Percentiles rank a stretch among this genome's conserved stretches.
phyloP scores from a whole-genome alignment of 2,329 filamentous ascomycete species.

The Xylariaceae sp. region DNA sequence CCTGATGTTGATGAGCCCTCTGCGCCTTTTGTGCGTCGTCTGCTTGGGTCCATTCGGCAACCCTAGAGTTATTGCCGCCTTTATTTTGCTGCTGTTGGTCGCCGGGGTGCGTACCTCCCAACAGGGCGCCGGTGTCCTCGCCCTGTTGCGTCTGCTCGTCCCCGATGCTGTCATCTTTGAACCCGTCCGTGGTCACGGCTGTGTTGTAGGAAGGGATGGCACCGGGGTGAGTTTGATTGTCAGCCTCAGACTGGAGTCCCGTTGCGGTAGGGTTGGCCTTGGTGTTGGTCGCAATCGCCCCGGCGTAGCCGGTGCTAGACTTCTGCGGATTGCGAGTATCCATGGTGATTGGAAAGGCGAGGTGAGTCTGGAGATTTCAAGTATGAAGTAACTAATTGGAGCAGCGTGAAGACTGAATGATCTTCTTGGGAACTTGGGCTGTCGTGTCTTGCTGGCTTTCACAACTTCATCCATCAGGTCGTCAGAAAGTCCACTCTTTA shows the following conservation, averaged over 20 bases:
- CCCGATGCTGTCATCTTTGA: constrained; percentile 4
- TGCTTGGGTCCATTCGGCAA: background rate
- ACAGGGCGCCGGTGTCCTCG: background rate
- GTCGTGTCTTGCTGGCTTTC: background rate
- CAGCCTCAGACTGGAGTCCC: background rate
- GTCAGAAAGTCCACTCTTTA: background rate
- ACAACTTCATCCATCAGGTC: background rate
- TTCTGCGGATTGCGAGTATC: constrained; percentile 1
- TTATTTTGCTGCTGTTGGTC: constrained; percentile 1
- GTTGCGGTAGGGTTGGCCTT: background rate
- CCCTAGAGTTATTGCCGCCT: background rate
- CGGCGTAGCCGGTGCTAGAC: background rate
- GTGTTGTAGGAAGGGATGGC: constrained; percentile 6
- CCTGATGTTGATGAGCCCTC: constrained; percentile 2
- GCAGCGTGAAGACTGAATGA: background rate
- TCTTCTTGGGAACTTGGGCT: background rate
- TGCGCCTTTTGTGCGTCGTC: background rate
- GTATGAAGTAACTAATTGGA: background rate
- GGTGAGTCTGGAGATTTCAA: background rate
- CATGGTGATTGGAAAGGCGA: constrained; percentile 2
- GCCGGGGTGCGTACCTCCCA: background rate
- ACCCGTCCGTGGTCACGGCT: constrained; percentile 15
- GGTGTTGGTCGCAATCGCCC: background rate
- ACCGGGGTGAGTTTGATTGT: background rate
- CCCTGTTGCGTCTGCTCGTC: background rate